Conservation (phyloP, 2,329 filamentous ascomycete species). For the Monilinia vaccinii-corymbosi region DNA sequence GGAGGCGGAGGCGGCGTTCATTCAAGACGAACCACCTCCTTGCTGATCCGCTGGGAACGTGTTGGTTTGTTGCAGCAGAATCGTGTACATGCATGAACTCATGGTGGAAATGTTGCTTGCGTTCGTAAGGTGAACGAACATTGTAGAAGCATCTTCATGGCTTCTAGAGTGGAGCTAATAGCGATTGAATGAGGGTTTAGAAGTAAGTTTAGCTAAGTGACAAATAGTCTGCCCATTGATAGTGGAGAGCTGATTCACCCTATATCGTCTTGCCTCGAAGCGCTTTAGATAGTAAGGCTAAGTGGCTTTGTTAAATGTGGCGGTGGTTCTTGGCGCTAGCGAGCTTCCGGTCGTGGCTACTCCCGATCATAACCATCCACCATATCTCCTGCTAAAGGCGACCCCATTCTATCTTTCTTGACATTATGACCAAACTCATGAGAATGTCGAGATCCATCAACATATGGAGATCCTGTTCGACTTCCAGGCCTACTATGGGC, state of each 20-base stretch:
- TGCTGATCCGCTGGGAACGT: background rate
- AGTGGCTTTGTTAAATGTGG: too few species aligned
- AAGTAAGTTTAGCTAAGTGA: background rate
- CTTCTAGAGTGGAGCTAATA: background rate
- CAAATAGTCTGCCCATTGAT: background rate
- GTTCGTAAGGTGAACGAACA: background rate
- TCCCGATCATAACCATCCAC: background rate
- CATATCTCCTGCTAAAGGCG: background rate
- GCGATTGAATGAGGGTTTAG: background rate
- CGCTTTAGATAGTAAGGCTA: too few species aligned
- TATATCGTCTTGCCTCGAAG: background rate
- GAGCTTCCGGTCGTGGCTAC: too few species aligned
- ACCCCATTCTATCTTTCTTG: background rate
- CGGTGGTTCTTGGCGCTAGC: too few species aligned
- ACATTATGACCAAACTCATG: background rate
- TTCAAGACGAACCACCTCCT: too few species aligned
- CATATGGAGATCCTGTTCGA: background rate
- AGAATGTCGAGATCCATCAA: background rate
- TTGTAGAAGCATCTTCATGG: background rate
- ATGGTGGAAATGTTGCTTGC: background rate
- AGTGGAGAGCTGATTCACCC: background rate
- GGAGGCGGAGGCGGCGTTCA: background rate
- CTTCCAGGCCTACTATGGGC: background rate
- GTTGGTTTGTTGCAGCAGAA: background rate
- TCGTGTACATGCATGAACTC: background rate